Base-by-base conservation (phyloP, 129 eudicot species). In the Sambucus nigra region DNA sequence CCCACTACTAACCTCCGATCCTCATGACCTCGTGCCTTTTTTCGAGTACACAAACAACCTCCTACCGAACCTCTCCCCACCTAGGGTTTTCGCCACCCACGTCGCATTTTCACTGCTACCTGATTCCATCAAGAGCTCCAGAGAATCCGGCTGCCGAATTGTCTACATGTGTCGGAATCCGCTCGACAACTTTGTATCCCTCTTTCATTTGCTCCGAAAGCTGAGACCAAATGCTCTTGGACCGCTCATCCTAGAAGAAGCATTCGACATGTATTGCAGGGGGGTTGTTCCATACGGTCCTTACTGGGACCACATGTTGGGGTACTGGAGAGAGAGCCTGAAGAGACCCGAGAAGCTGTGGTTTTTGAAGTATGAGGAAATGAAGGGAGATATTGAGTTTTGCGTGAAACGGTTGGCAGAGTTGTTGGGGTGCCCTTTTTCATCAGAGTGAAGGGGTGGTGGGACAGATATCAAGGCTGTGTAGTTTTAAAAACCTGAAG, bases 21-120 rank as follows among this genome's bases (percentile, higher is more conserved):
- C 74, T 18, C 80, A 73, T 38, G 53, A 31, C 7, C 71, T 63
- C 23, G 63, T 68, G 7, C 67, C 62, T 0, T 57, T 29, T 35
- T 42, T 62, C 0, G 74, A 68, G 2, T 59, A 54, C 45, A 31
- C 38, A 1, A 24, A 57, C 41, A 15, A 22, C 20, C 6, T 41
- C 10, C 32, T 50, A n/a, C 74, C 74, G 0, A 33, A 67, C n/a
- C 47, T 73, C 17, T 19, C 53, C 8, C 20, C 21, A 15, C 78
- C 78, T 8, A 44, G 67, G 38, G 26, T 71, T 12, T 57, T 71
- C 10, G 57, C 77, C 0, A 47, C 73, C 25, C 78, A 73, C 50
- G 38, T 66, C 0, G 59, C 73, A 17, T 54, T 19, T 48, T 5
- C 16, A 0, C 19, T 39, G 8, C 31, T 73, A 4, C 69, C 78